Conservation (phyloP, 345 rosid species). For the Lumnitzera littorea region DNA sequence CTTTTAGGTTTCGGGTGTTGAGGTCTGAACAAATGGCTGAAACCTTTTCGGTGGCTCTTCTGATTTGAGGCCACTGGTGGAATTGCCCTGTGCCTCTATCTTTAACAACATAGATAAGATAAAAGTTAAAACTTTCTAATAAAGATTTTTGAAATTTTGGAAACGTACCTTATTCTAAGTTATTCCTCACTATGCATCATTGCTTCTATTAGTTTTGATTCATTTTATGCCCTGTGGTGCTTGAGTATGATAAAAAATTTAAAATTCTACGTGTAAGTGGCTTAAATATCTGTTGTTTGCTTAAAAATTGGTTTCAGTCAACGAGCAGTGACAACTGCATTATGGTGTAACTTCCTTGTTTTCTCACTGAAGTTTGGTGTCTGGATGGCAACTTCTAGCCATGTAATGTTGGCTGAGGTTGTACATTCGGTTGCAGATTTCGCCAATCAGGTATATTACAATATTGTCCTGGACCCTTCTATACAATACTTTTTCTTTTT, state of each 20-base stretch:
- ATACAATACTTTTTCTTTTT: not conserved
- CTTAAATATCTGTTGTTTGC: slow-evolving; percentile 9
- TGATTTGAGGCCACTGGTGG: no score
- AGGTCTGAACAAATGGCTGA: no score
- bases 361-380: slow-evolving; percentile 95
- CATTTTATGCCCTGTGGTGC: no score
- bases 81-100: no score
- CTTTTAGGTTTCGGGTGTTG: no score
- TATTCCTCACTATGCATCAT: no score
- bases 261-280: not conserved
- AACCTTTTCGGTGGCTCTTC: no score
- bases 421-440: slow-evolving; percentile 93
- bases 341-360: slow-evolving; percentile 96
- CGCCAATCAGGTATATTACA: slow-evolving; percentile 79
- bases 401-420: slow-evolving; percentile 94
- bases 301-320: slow-evolving; percentile 47
- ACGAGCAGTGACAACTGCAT: slow-evolving; percentile 92
- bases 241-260: not conserved
- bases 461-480: not conserved
- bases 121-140: no score
- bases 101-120: no score
- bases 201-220: no score
- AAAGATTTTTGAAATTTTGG: no score
- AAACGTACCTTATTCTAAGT: no score
- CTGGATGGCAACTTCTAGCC: slow-evolving; percentile 86